Percentiles rank a stretch among this genome's conserved stretches.
Conservation (phyloP, 2,329 filamentous ascomycete genomes). For the Beauveria rudraprayagi region DNA sequence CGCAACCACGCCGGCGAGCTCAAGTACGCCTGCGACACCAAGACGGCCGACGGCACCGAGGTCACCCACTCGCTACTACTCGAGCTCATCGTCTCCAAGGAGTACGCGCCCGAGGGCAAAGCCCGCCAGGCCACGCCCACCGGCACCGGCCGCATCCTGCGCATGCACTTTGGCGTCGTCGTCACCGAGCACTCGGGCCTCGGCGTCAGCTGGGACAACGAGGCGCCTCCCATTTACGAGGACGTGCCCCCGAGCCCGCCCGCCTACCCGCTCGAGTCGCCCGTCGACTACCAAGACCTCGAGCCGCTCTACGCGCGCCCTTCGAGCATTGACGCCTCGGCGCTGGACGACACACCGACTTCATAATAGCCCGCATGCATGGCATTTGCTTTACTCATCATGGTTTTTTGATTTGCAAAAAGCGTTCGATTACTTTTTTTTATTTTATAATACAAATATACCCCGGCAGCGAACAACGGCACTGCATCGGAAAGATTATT, state of each 20-base stretch:
- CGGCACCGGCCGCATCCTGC: conserved; percentile 79
- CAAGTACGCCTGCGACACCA: conserved; percentile 70
- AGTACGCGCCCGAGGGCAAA: conserved; percentile 68
- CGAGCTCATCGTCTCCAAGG: conserved; percentile 90
- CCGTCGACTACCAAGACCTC: conserved; percentile 33
- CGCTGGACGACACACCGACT: background rate
- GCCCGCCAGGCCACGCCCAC: conserved; percentile 68
- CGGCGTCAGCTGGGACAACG: conserved; percentile 94
- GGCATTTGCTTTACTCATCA: background rate
- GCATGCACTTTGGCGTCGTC: conserved; percentile 80
- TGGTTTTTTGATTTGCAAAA: background rate
- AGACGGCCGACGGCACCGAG: conserved; percentile 64
- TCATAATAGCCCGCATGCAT: background rate
- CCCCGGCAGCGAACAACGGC: conserved; percentile 11
- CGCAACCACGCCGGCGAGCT: conserved; percentile 39
- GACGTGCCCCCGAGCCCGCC: conserved; percentile 86
- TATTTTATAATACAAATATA: background rate
- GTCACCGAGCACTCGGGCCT: conserved; percentile 79
- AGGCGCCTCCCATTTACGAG: conserved; percentile 87
- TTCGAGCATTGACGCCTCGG: conserved; percentile 9
- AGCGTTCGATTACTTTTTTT: background rate
- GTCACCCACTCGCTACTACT: conserved; percentile 80
- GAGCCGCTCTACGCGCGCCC: conserved; percentile 25
- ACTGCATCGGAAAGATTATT: conserved; percentile 5
- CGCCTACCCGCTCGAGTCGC: conserved; percentile 43